Base-by-base conservation (phyloP, 2,329 filamentous ascomycete species). In the Magnaporthiopsis poae region DNA sequence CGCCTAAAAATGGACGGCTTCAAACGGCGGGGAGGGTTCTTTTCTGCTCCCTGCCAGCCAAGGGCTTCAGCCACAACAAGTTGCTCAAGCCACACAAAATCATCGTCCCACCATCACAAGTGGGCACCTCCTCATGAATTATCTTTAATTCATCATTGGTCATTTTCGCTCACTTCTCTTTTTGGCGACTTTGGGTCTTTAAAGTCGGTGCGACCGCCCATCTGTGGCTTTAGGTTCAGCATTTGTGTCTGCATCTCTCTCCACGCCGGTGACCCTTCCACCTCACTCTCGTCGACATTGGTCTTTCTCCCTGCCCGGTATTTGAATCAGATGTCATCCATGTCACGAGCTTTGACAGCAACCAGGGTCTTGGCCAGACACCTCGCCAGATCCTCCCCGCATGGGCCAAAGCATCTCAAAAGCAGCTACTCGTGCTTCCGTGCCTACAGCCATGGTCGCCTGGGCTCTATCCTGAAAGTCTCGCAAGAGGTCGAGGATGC, bases 401-500 rank as follows among this genome's bases (percentile, higher is more conserved):
- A 25, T 56, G 21, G 21, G n/a, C 46, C 46, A 25, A 25, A 8
- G 9, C n/a, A 25, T 56, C 18, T 56, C 46, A 56, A 56, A 21
- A 56, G 46, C 46, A 25, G 46, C 46, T n/a, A 56, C 46, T 25
- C 46, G 46, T 11, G 46, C 46, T 56, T 56, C 46, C 46, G 21
- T 36, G 21, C 29, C 25, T 29, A 46, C 25, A 56, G 62, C 27
- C 39, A 29, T 61, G 60, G 39, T 27, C 27, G 21, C 56, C 63
- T 65, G 29, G 63, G 52, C n/a, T 21, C 25, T 11, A 31, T 65
- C 59, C 33, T 65, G 18, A 65, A 61, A 29, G 81, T 96, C 60
- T 93, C 91, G 0, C 89, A 94, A 64, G 94, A 98, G 77, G 89
- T 99, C 15, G 81, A 83, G 65, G 87, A 92, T 74, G 94, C 93